A percentile compares a stretch with the other conserved stretches of the same genome.
phyloP scores from a whole-genome alignment of 192 early-diverging fungal genomes.

The Irineochytrium annulatum region DNA sequence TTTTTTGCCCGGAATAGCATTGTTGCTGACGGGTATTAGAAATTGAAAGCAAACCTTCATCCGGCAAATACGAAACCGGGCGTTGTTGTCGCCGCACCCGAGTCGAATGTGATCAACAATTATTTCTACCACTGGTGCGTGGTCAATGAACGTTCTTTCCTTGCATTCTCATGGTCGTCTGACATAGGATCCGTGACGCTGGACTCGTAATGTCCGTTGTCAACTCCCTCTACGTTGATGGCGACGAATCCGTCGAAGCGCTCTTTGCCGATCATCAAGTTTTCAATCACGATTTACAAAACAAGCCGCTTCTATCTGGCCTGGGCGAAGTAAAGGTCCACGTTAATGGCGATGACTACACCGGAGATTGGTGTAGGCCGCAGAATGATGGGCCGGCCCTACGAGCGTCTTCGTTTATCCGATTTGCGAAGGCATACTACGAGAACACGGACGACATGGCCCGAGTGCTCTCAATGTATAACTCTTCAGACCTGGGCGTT shows the following conservation, averaged over 20 bases:
- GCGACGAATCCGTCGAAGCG: conserved; percentile 3
- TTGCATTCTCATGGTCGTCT: too few species aligned
- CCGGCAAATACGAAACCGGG: conserved; percentile 6
- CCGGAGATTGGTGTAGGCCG: conserved; percentile 45
- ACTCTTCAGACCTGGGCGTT: conserved; percentile 5
- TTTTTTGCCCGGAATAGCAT: too few species aligned
- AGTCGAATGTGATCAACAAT: conserved; percentile 40
- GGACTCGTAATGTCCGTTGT: conserved; percentile 51
- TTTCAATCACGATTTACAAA: conserved; percentile 29
- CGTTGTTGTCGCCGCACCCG: conserved; percentile 16
- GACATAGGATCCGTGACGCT: conserved; percentile 68
- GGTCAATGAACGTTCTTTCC: conserved; percentile 41
- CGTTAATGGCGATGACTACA: conserved; percentile 10
- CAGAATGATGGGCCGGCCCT: not conserved
- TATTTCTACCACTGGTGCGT: conserved; percentile 76
- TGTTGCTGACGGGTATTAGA: too few species aligned
- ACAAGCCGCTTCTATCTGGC: not conserved
- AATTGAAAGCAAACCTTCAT: conserved; percentile 25
- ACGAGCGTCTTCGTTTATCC: conserved; percentile 6
- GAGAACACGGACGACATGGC: conserved; percentile 16
- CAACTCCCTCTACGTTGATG: conserved; percentile 3
- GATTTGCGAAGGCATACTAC: conserved; percentile 26
- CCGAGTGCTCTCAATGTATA: conserved; percentile 17
- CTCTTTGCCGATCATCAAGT: conserved; percentile 34
- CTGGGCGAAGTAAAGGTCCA: not conserved